Evolutionary conservation across 345 rosid species (phyloP).

Genomic region (Leavenworthia alabamica): DNA sequence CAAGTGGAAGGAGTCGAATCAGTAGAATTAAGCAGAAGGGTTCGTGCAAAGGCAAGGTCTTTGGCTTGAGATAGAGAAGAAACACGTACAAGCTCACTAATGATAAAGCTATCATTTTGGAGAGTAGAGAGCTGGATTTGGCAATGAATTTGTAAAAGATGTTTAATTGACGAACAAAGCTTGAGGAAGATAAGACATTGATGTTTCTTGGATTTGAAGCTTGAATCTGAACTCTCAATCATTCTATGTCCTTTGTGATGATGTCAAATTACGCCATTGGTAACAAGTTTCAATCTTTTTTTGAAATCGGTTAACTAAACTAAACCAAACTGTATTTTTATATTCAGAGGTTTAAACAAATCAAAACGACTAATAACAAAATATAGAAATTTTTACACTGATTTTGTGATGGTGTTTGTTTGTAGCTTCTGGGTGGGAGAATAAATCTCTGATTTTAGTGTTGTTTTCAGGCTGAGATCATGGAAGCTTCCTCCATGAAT

Average conservation of each 20-base stretch:
- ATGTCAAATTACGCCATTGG: background rate
- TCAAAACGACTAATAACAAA: background rate
- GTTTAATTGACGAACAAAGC: constrained; percentile 47
- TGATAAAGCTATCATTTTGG: constrained; percentile 39
- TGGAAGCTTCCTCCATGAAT: constrained; percentile 43
- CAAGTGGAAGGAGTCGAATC: constrained; percentile 45
- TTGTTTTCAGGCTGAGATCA: constrained; percentile 40
- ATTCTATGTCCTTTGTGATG: background rate
- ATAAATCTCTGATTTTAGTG: background rate
- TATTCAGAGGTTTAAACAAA: background rate
- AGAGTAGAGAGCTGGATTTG: constrained; percentile 53
- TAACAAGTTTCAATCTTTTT: background rate
- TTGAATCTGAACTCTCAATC: constrained; percentile 24
- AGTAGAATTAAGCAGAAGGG: constrained; percentile 36
- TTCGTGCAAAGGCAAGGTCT: constrained; percentile 41
- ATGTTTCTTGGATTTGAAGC: constrained; percentile 38
- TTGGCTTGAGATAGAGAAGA: constrained; percentile 45
- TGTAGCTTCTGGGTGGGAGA: background rate
- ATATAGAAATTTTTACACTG: background rate
- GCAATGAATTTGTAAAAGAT: constrained; percentile 52
- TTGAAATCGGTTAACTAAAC: background rate
- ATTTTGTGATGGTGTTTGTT: background rate
- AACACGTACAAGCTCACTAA: constrained; percentile 45
- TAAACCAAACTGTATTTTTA: background rate
- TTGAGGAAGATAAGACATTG: constrained; percentile 45